phyloP scores from a whole-genome alignment of 345 rosid genomes.

The Brassica rapa region DNA sequence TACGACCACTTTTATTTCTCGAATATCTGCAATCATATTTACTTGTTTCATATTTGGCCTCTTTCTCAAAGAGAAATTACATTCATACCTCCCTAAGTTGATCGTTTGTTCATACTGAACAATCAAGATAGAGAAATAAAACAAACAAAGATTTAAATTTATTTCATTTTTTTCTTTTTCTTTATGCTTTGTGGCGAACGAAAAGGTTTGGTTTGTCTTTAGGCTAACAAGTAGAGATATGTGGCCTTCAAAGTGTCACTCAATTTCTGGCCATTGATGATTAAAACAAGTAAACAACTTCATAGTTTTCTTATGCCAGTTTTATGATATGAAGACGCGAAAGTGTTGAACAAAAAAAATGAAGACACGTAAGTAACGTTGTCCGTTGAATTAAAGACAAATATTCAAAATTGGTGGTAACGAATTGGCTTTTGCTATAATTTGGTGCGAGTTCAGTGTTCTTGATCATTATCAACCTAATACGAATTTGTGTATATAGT shows the following conservation, averaged over 20 bases:
- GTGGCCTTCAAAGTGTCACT: conserved; percentile 28
- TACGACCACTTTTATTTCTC: neutral
- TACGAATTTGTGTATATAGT: neutral
- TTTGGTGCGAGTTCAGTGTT: neutral
- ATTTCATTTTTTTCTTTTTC: neutral
- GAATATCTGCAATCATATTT: neutral
- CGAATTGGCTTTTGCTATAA: neutral
- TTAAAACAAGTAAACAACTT: neutral
- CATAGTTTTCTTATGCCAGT: neutral
- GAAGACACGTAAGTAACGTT: neutral
- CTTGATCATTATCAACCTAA: neutral
- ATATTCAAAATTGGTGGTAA: neutral
- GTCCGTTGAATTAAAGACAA: neutral
- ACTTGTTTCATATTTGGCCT: neutral
- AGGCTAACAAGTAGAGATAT: conserved; percentile 34
- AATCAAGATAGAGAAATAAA: conserved; percentile 5
- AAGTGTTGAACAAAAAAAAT: neutral
- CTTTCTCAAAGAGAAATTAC: neutral
- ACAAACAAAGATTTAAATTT: neutral
- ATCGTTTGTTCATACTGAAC: neutral
- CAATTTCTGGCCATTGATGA: conserved; percentile 14
- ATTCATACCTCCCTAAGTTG: neutral
- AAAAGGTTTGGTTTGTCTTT: conserved; percentile 42
- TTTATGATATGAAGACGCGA: neutral
- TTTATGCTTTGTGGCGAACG: neutral